Base-by-base conservation (phyloP, 2,329 filamentous ascomycete species). In the Fusarium avenaceum region DNA sequence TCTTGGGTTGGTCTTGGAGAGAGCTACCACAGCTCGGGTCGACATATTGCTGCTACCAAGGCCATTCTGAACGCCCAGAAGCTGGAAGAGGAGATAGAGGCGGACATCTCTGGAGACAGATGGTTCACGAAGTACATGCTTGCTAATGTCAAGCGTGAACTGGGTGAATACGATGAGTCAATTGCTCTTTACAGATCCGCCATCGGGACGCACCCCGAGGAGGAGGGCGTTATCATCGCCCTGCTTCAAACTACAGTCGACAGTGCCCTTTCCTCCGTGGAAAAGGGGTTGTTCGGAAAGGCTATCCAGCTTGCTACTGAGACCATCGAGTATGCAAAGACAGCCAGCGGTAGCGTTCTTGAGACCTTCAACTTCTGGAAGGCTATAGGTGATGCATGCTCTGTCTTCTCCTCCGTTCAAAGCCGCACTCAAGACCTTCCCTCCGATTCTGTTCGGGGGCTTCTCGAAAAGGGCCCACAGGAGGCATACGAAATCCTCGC, bases 41-140 rank as follows among this genome's bases (percentile, higher is more conserved):
- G 95, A 65, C 96, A 96, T 75, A 92, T 97, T 62, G 95, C 96
- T n/a, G 95, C 96, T 1, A 93, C 92, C 5, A 95, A 96, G 75
- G 94, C 96, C 1, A 96, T 98, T 70, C 84, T 92, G 33, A 92
- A 97, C 74, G 96, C 95, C 0, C 90, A 95, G 75, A 87, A 86
- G 54, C 84, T 97, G 6, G 92, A 95, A 65, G 84, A 87, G 28
- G 83, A 85, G 2, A 78, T 86, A 0, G 70, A 76, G 78, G 83
- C n/a, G 75, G 85, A 74, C 78, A 86, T 76, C 1, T 76, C 79
- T 3, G 89, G 87, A 1, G 92, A 96, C 70, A 91, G 88, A 11
- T 99, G 96, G 96, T 99, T 97, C 77, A 94, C 94, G 9, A 93
- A 93, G 75, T 97, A 97, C 78, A 96, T 99, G 90, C 87, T 98